Base-by-base conservation (phyloP, 768 basidiomycete genomes). In the Leccinellum rugosiceps region DNA sequence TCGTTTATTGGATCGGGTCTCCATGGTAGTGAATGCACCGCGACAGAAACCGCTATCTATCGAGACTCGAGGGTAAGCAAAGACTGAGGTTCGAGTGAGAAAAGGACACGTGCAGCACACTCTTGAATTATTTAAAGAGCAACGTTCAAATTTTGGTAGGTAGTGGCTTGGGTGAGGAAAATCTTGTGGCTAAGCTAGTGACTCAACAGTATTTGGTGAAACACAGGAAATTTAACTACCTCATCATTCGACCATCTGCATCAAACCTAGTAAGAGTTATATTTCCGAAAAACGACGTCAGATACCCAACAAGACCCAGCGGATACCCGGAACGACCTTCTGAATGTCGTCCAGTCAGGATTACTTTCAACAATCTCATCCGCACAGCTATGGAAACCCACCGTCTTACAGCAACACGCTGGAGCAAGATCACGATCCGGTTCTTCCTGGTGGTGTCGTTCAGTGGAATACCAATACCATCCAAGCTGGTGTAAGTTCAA, bases 341-440 rank as follows among this genome's bases (percentile, higher is more conserved):
- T 35, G 13, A 57, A 68, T 68, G 67, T 50, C 68, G 30, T 65
- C 67, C 17, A 69, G 56, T 34, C 65, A 69, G 17, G 68, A 68
- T 10, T 69, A 63, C 47, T 68, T 67, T 48, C 59, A 67, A 3
- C 59, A 67, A 3, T 8, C 50, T 34, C 54, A 52, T 23, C 50
- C 58, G 8, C 65, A 56, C 25, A 31, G 6, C 48, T 63, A 65
- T 34, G 47, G 26, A 32, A 65, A 68, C 60, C 50, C 63, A 17
- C 9, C 50, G 5, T 35, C 61, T 35, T 51, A 62, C 44, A 23
- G 32, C 32, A 46, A 46, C 21, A 26, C 58, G 31, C 10, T 53
- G 32, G 68, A 69, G 23, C 63, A 65, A 48, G 75, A 77, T 19
- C 66, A 66, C 58, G 67, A 74, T n/a, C 69, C 69, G 19, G 57